Percentiles rank a stretch among this genome's conserved stretches.
Conservation (phyloP, 345 rosid species). For the Eucalyptus camaldulensis region DNA sequence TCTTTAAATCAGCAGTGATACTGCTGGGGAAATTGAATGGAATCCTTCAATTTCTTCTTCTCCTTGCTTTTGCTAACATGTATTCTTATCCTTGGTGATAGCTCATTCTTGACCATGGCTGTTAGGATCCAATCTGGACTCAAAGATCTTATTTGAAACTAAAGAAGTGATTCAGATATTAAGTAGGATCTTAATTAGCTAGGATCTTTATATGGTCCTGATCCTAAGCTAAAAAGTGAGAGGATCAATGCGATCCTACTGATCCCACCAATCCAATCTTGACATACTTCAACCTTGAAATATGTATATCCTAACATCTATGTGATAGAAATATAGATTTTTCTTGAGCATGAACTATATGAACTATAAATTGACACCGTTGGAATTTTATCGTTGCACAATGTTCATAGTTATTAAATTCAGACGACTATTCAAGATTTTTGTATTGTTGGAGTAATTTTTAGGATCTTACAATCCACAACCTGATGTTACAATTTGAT, state of each 20-base stretch:
- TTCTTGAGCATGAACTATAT: background rate
- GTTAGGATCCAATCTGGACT: background rate
- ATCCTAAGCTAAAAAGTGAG: background rate
- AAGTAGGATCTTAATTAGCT: background rate
- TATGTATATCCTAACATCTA: background rate
- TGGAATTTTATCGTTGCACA: background rate
- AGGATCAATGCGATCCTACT: background rate
- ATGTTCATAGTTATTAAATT: background rate
- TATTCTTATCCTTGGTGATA: background rate
- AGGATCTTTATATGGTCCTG: background rate
- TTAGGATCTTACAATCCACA: background rate
- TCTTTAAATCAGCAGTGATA: background rate
- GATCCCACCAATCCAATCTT: background rate
- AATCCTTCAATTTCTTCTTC: background rate
- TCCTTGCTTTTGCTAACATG: background rate
- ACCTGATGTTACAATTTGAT: background rate
- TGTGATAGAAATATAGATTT: background rate
- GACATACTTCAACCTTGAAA: background rate
- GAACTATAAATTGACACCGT: background rate
- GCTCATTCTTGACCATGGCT: background rate
- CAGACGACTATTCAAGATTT: background rate
- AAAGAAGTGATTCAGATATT: background rate
- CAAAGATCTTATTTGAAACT: background rate
- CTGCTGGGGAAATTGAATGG: background rate
- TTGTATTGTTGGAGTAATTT: background rate